A percentile compares a stretch with the other conserved stretches of the same genome.
phyloP scores from a whole-genome alignment of 768 basidiomycete species.

The Hericium erinaceus region DNA sequence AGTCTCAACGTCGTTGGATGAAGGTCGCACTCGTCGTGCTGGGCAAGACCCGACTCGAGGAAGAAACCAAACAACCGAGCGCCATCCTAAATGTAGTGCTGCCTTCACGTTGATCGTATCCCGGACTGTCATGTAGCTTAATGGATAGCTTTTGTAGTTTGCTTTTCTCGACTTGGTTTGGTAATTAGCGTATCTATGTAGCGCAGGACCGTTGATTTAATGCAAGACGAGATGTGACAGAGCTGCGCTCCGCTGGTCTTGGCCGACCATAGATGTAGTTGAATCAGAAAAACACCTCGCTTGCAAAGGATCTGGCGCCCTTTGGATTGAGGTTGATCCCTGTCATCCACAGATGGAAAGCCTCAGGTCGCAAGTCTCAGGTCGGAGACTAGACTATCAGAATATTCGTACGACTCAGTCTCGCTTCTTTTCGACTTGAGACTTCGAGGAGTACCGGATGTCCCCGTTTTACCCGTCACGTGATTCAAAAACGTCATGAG shows the following conservation, averaged over 20 bases:
- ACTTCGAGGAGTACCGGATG: no score
- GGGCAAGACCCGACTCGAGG: conserved; percentile 34
- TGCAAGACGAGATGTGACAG: no score
- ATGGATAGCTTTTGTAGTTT: background rate
- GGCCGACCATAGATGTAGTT: background rate
- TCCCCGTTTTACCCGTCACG: no score
- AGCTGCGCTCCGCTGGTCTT: no score
- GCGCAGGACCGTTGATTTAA: background rate
- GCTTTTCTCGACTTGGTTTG: background rate
- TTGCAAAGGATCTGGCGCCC: background rate
- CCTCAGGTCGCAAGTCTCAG: no score
- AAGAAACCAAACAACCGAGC: background rate
- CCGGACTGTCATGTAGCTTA: background rate
- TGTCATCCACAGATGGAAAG: no score
- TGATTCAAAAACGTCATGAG: no score
- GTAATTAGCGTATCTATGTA: background rate
- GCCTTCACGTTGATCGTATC: background rate
- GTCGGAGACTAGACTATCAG: no score
- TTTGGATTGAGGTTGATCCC: no score
- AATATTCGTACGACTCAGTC: no score
- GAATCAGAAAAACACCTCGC: background rate
- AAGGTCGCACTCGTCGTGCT: conserved; percentile 57
- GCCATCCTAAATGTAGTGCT: conserved; percentile 6
- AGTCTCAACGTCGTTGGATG: conserved; percentile 62
- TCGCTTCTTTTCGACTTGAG: no score